Evolutionary conservation across 169 alveolate genomes (phyloP).

Genomic region (Babesia ovis): DNA sequence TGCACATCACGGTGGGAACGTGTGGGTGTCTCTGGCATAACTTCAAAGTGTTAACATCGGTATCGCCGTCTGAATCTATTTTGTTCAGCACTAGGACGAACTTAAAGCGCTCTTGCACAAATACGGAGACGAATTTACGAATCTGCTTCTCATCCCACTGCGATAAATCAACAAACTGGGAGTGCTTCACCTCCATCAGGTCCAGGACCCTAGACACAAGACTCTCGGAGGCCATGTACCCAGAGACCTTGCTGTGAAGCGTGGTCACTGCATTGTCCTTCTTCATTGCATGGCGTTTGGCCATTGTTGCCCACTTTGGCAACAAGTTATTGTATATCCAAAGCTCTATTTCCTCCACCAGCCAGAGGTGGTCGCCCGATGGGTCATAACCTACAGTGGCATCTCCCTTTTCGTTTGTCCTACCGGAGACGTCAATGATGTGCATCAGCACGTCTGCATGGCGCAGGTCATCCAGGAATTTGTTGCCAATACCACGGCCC

Average conservation of each 20-base stretch:
- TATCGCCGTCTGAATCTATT: conserved; percentile 72
- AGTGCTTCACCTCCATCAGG: conserved; percentile 55
- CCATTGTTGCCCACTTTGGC: conserved; percentile 72
- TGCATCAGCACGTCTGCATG: conserved; percentile 97
- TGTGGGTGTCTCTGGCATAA: conserved; percentile 53
- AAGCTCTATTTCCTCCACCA: conserved; percentile 72
- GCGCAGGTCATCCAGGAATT: conserved; percentile 92
- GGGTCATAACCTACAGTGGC: conserved; percentile 76
- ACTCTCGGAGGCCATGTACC: conserved; percentile 67
- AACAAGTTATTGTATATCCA: conserved; percentile 78
- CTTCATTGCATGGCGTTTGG: conserved; percentile 63
- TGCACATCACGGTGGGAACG: conserved; percentile 56
- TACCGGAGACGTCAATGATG: conserved; percentile 87
- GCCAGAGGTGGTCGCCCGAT: conserved; percentile 78
- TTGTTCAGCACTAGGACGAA: conserved; percentile 76
- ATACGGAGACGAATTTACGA: conserved; percentile 42
- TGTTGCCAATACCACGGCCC: conserved; percentile 98
- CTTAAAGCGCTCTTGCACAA: conserved; percentile 71
- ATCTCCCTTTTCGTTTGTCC: conserved; percentile 81
- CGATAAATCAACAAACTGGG: conserved; percentile 50
- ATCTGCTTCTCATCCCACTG: conserved; percentile 60
- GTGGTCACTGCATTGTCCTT: conserved; percentile 53
- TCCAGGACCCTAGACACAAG: conserved; percentile 41
- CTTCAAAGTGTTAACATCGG: conserved; percentile 54
- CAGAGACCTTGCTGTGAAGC: conserved; percentile 66